Evolutionary conservation across 495 filamentous ascomycete species (phyloP).

Genomic region (Barbatosphaeria neglecta): DNA sequence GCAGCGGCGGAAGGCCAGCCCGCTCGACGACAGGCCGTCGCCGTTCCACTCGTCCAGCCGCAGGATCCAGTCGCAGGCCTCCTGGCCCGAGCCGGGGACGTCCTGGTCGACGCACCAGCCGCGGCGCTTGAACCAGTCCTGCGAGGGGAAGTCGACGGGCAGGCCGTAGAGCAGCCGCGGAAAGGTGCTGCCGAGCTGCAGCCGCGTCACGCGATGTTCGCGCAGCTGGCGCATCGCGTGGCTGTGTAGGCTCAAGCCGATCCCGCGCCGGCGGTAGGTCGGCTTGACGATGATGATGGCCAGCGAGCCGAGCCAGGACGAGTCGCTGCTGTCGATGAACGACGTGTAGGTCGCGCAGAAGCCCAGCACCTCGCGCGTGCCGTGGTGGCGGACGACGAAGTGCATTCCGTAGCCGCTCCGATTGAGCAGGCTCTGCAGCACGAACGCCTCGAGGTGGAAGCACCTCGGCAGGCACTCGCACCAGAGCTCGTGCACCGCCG

Average conservation of each 20-base stretch:
- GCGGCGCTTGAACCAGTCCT: conserved; percentile 47
- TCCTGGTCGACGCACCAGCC: conserved; percentile 42
- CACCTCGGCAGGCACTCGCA: conserved; percentile 30
- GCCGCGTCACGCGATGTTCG: conserved; percentile 37
- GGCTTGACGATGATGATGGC: conserved; percentile 46
- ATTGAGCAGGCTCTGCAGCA: conserved; percentile 41
- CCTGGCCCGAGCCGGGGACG: conserved; percentile 29
- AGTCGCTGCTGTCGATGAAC: conserved; percentile 38
- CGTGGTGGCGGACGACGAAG: conserved; percentile 46
- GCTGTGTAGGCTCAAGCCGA: conserved; percentile 46
- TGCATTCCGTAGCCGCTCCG: conserved; percentile 51
- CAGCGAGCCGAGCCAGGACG: conserved; percentile 45
- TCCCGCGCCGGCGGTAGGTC: conserved; percentile 38
- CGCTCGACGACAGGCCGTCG: conserved; percentile 19
- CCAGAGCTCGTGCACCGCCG: conserved; percentile 37
- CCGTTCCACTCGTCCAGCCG: conserved; percentile 39
- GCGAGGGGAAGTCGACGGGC: conserved; percentile 29
- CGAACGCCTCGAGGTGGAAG: conserved; percentile 31
- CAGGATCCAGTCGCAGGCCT: conserved; percentile 46
- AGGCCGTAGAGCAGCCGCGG: conserved; percentile 49
- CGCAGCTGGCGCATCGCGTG: conserved; percentile 41
- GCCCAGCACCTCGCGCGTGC: conserved; percentile 37
- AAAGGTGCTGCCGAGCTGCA: conserved; percentile 51
- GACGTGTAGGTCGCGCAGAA: conserved; percentile 51
- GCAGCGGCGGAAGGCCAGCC: conserved; percentile 35